phyloP scores from a whole-genome alignment of 768 basidiomycete species.

The Lactarius hengduanensis region DNA sequence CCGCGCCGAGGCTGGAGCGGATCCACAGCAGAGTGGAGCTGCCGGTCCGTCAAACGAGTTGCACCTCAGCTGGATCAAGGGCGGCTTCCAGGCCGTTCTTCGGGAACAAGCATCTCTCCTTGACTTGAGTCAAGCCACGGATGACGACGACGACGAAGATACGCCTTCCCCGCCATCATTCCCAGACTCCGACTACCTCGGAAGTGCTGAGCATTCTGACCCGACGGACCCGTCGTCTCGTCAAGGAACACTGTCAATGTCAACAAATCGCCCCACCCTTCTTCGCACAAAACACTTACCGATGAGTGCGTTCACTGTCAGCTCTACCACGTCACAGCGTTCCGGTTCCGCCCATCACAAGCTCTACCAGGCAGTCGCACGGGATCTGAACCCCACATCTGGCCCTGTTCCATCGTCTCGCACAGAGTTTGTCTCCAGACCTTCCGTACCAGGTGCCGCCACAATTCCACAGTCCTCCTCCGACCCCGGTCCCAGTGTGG shows the following conservation, averaged over 20 bases:
- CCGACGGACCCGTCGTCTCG: constrained; percentile 5
- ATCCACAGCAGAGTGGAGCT: constrained; percentile 10
- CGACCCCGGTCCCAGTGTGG: constrained; percentile 30
- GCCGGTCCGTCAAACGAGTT: constrained; percentile 31
- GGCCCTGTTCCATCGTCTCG: constrained; percentile 8
- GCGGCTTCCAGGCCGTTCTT: constrained; percentile 77
- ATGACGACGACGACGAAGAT: constrained; percentile 42
- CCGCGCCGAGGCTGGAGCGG: constrained; percentile 50
- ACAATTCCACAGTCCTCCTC: constrained; percentile 15
- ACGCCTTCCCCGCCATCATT: constrained; percentile 28
- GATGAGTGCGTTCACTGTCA: constrained; percentile 59
- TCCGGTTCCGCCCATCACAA: constrained; percentile 26
- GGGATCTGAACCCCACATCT: constrained; percentile 2
- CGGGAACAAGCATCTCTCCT: constrained; percentile 51
- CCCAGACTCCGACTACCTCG: constrained; percentile 2
- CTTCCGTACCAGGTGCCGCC: constrained; percentile 10
- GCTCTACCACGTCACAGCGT: constrained; percentile 40
- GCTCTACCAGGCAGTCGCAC: constrained; percentile 15
- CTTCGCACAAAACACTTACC: constrained; percentile 62
- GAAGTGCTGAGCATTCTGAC: neutral
- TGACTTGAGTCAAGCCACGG: constrained; percentile 48
- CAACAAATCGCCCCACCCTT: constrained; percentile 30
- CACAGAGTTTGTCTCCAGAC: constrained; percentile 11
- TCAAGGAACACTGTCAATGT: constrained; percentile 17
- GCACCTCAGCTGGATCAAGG: constrained; percentile 73